Evolutionary conservation across 495 filamentous ascomycete genomes (phyloP), one percentile per base, ranked within the genome.

Genomic region (Alectoria sarmentosa): DNA sequence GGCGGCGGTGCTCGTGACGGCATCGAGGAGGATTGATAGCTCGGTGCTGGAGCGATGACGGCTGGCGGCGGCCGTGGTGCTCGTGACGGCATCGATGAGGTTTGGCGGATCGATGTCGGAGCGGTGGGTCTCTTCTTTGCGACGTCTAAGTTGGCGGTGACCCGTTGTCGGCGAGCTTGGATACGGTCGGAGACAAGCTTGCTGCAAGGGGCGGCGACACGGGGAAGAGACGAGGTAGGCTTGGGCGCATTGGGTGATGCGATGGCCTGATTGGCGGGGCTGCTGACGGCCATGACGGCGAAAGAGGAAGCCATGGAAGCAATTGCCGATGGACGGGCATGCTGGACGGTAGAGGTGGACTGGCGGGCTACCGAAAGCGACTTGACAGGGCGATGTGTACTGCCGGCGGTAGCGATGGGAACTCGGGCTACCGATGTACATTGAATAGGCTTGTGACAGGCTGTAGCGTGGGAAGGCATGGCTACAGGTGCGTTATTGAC

Each of bases 221-320:
- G 15, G 23, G 52, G 38, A 64, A 64, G 62, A 64, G 62, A 38
- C 54, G n/a, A 9, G 8, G 62, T n/a, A 55, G 56, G 62, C 61
- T 54, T 63, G 61, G 52, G 23, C 61, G 46, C 37, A 54, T 26
- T 63, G 48, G 48, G 19, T 30, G 13, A 23, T 57, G 61, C 48
- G 61, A 54, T 44, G 23, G 48, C 61, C 46, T 21, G 59, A 26
- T 49, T 61, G 60, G 17, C 42, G 49, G 48, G n/a, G 2, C 26
- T 56, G 37, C 46, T 63, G 37, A 55, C n/a, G 46, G 46, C 28
- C 46, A 32, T 61, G 39, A 36, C 36, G 38, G 44, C 52, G 46
- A 39, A 42, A 21, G n/a, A 21, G 37, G 36, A 54, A n/a, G 38
- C 36, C 37, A 41, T 52, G 49, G 30, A 28, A 44, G 48, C 1